phyloP scores from a whole-genome alignment of 805 yeast genomes.

The Yarrowia bubula region DNA sequence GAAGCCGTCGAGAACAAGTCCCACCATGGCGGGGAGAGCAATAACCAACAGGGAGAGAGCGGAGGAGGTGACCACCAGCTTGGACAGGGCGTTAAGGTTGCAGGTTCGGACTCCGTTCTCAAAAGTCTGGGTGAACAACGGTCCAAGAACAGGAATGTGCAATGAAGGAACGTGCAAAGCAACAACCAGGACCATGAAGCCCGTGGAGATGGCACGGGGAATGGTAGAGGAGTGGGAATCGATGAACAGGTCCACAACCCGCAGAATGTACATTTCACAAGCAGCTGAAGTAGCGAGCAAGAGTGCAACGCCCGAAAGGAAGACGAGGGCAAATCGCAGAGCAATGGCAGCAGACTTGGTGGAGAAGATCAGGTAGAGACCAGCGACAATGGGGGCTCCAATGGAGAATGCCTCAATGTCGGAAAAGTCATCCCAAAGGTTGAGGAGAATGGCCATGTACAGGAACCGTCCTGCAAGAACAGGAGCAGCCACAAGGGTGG shows the following conservation, averaged over 20 bases:
- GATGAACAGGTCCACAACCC: neutral
- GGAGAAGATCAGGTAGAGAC: conserved; percentile 2
- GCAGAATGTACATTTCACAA: conserved; percentile 2
- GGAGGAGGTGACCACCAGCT: conserved; percentile 5
- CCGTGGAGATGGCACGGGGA: neutral
- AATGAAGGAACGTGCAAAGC: neutral
- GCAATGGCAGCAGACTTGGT: conserved; percentile 8
- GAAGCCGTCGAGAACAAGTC: neutral
- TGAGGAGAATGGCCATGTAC: conserved; percentile 1
- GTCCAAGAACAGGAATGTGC: neutral
- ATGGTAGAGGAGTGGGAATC: neutral
- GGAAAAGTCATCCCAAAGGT: conserved; percentile 28
- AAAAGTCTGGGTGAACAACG: neutral
- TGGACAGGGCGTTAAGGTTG: neutral
- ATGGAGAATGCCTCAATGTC: conserved; percentile 33
- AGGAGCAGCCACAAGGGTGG: conserved; percentile 35
- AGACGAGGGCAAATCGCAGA: neutral
- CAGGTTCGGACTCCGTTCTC: neutral
- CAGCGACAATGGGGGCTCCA: conserved; percentile 31
- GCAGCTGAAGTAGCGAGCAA: neutral
- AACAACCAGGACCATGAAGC: neutral
- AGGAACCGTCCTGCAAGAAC: conserved; percentile 36
- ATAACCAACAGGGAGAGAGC: neutral
- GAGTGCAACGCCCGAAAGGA: neutral
- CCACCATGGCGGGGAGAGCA: conserved; percentile 3